Conservation (phyloP, 1,139 yeast species). For the Meyerozyma guilliermondii region DNA sequence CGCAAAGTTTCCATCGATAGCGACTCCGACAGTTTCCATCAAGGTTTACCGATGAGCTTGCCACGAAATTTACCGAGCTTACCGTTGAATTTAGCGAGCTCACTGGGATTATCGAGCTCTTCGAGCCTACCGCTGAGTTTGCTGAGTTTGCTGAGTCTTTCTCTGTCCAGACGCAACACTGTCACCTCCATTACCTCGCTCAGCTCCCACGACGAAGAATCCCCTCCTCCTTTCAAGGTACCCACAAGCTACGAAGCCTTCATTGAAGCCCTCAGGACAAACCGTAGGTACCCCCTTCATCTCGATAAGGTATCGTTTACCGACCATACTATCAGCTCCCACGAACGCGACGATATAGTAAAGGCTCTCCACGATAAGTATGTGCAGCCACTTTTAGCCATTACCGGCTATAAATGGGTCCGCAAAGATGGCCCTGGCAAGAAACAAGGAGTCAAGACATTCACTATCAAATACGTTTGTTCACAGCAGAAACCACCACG, state of each 20-base stretch:
- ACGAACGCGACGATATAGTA: neutral
- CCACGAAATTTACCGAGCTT: no score
- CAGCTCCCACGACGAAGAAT: slow-evolving; percentile 1
- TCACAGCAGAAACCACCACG: slow-evolving; percentile 11
- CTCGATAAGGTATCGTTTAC: neutral
- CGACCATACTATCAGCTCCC: neutral
- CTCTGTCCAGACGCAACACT: neutral
- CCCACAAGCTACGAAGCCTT: neutral
- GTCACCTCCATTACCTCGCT: neutral
- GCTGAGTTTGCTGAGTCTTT: neutral
- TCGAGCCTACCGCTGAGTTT: no score
- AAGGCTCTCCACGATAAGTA: slow-evolving; percentile 10
- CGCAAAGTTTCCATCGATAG: neutral
- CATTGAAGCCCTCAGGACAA: neutral
- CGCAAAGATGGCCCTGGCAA: slow-evolving; percentile 15
- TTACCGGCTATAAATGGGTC: slow-evolving; percentile 16
- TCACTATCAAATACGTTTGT: slow-evolving; percentile 15
- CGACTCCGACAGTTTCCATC: neutral
- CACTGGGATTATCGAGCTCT: no score
- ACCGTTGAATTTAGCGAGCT: no score
- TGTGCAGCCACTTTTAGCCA: slow-evolving; percentile 14
- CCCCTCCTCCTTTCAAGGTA: neutral
- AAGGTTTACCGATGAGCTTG: neutral
- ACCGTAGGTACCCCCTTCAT: neutral
- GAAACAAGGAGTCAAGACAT: slow-evolving; percentile 15